Evolutionary conservation across 2,329 filamentous ascomycete genomes (phyloP), one percentile per base, ranked within the genome.

Genomic region (Dothideomycetes sp.): DNA sequence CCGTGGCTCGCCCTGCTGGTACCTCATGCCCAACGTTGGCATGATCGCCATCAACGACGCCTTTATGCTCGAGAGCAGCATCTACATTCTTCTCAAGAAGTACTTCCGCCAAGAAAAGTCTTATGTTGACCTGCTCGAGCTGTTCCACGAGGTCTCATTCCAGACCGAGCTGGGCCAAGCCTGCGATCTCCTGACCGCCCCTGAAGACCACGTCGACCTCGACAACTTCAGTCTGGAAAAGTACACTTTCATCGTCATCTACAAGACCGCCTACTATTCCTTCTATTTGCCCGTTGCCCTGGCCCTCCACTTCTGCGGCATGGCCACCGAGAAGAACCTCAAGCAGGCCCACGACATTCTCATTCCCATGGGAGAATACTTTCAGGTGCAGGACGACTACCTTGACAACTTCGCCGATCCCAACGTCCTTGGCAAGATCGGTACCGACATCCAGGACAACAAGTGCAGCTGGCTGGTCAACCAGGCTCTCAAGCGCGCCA

Each of bases 381-480:
- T 98, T 76, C 91, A 98, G 69, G 78, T 94, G 49, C 91, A 98
- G 67, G 91, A 98, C 64, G 91, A 98, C 71, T 98, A 91, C 69
- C 84, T 98, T 39, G 91, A 98, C 73, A 94, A 93, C 69, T 98
- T 91, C 59, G 91, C 89, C 54, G 80, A 89, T 53, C 87, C 91
- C 27, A 78, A 86, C 56, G 77, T 87, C 57, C 91, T 98, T 61
- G 91, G 91, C 64, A 98, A 98, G 78, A 94, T 96, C 51, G 91
- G 91, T 51, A 98, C 91, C 46, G 91, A 98, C 59, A 98, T 98
- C 64, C 81, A 88, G 73, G 91, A 98, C 70, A 98, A 98, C 77
- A 98, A 98, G 76, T 98, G 91, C 74, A 93, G 85, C 29, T 98
- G 91, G 91, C 71, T 98, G 45, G 76, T 98, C 65, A 98, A 98